Evolutionary conservation across 2,329 filamentous ascomycete genomes (phyloP).

Genomic region (Alternaria infectoria): DNA sequence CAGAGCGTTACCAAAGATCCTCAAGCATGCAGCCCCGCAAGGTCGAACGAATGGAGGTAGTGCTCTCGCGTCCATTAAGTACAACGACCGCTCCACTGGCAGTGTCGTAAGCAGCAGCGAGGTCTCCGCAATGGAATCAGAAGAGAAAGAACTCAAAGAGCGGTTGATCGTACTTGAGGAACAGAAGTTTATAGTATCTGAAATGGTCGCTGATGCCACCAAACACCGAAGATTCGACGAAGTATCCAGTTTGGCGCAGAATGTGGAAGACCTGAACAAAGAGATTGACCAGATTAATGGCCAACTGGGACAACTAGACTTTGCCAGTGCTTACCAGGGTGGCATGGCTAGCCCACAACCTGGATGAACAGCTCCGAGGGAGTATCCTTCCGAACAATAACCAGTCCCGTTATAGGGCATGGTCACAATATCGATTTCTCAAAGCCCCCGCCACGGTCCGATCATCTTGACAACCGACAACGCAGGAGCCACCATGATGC

Average conservation of each 20-base stretch:
- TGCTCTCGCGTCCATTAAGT: conserved; percentile 66
- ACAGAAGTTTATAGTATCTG: conserved; percentile 85
- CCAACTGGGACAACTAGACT: conserved; percentile 72
- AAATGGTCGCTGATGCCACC: conserved; percentile 81
- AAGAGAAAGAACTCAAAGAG: conserved; percentile 83
- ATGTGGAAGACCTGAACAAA: conserved; percentile 78
- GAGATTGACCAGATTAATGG: conserved; percentile 74
- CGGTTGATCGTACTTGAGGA: conserved; percentile 85
- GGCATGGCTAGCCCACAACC: conserved; percentile 33
- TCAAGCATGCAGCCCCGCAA: conserved; percentile 63
- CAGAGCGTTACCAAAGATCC: conserved; percentile 58
- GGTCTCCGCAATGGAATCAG: conserved; percentile 73
- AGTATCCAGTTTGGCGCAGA: conserved; percentile 77
- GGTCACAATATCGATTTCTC: background rate
- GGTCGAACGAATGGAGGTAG: conserved; percentile 49
- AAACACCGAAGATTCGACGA: conserved; percentile 84
- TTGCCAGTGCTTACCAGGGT: conserved; percentile 57
- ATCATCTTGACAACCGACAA: background rate
- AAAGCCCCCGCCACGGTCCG: background rate
- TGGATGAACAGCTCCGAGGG: conserved; percentile 19
- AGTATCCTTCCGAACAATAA: background rate
- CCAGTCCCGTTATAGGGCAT: background rate
- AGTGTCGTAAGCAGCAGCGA: conserved; percentile 63
- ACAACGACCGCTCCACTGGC: conserved; percentile 59
- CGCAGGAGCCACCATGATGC: background rate